phyloP scores from a whole-genome alignment of 2,329 filamentous ascomycete species.

The Leptosphaerulina australis region DNA sequence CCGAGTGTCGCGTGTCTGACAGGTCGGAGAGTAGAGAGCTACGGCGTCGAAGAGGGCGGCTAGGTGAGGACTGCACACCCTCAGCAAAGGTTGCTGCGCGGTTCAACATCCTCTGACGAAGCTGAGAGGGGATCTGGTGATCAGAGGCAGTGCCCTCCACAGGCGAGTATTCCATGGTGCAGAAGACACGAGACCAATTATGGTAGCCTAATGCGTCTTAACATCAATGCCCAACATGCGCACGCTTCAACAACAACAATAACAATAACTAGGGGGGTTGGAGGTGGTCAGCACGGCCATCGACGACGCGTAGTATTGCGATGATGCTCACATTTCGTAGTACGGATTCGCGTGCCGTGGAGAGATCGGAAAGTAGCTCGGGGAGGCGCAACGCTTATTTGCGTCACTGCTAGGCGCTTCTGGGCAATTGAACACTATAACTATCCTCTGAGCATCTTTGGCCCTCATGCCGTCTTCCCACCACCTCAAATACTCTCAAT shows the following conservation, averaged over 20 bases:
- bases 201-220: conserved; percentile 16
- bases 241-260: background rate
- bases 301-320: conserved; percentile 7
- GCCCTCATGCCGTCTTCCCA: background rate
- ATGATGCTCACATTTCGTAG: conserved; percentile 12
- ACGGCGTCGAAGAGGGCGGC: conserved; percentile 59
- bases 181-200: conserved; percentile 8
- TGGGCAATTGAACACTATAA: conserved; percentile 4
- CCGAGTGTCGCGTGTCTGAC: conserved; percentile 69
- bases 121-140: conserved; percentile 36
- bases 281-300: conserved; percentile 11
- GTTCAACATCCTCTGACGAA: conserved; percentile 46
- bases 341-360: conserved; percentile 11
- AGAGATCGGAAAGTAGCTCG: conserved; percentile 2
- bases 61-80: conserved; percentile 30
- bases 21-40: conserved; percentile 81
- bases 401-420: conserved; percentile 14
- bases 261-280: background rate
- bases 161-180: conserved; percentile 32
- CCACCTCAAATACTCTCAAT: background rate
- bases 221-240: conserved; percentile 14
- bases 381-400: conserved; percentile 7
- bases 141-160: conserved; percentile 25
- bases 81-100: conserved; percentile 46
- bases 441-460: conserved; percentile 7